These are phyloP conservation scores for Limnanthes douglasii DNA, from an alignment of 345 rosid genomes.

Conservation along the genomic window DNA sequence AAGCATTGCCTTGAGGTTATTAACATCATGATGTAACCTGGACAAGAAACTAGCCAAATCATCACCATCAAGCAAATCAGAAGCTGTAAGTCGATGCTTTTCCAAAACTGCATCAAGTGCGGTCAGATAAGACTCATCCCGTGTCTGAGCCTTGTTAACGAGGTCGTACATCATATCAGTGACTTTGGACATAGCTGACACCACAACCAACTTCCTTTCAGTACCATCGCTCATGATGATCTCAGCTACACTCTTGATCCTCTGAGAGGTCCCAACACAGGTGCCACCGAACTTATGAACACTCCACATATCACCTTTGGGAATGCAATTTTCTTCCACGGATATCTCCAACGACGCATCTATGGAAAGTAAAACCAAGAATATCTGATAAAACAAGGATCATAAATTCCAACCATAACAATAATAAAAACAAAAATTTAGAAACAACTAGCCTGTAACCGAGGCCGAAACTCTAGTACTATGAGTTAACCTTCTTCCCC, in stretches of 20 bases:
- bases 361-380: slow-evolving; percentile 6
- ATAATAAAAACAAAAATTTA: too few species aligned
- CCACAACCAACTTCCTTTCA: slow-evolving; percentile 74
- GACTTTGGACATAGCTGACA: slow-evolving; percentile 96
- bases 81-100: slow-evolving; percentile 64
- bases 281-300: slow-evolving; percentile 98
- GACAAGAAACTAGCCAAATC: slow-evolving; percentile 67
- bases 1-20: slow-evolving; percentile 91
- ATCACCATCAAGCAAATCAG: slow-evolving; percentile 73
- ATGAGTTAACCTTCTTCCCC: too few species aligned
- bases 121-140: slow-evolving; percentile 68
- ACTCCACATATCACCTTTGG: slow-evolving; percentile 69
- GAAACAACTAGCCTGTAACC: too few species aligned
- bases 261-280: slow-evolving; percentile 79
- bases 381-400: too few species aligned
- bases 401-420: too few species aligned
- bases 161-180: slow-evolving; percentile 99
- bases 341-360: slow-evolving; percentile 34
- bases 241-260: slow-evolving; percentile 76
- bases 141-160: slow-evolving; percentile 64
- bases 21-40: slow-evolving; percentile 57
- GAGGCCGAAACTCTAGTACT: too few species aligned
- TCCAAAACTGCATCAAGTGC: slow-evolving; percentile 68
- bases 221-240: slow-evolving; percentile 47
- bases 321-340: slow-evolving; percentile 29